Evolutionary conservation across 2,329 filamentous ascomycete species (phyloP), one percentile per base, ranked within the genome.

Genomic region (Pleomassaria siparia): DNA sequence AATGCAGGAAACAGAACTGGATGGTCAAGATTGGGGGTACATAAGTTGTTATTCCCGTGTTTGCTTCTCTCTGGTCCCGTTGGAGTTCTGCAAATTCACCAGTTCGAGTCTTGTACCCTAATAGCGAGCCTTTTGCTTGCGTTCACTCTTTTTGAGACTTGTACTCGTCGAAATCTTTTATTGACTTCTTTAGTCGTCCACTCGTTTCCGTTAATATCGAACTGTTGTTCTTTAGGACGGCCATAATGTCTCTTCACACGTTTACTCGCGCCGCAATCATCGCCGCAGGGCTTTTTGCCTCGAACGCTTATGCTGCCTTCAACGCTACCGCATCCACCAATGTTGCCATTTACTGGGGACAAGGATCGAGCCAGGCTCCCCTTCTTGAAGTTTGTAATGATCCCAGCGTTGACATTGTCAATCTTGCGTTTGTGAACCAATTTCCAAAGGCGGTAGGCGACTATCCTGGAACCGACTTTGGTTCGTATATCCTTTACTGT

Each of bases 271-370:
- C 71, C 47, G 59, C 67, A 54, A 60, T 71, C 39, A 54, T 66
- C 30, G 63, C 70, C 45, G 70, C 71, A 43, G 61, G 63, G 26
- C 49, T 71, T 46, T 50, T 67, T 42, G 58, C 64, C 37, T 59
- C 71, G 15, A 13, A 5, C 13, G 60, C 62, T 39, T 69, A 67
- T 30, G 70, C 72, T 47, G 67, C 69, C 33, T 74, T 78, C 52
- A 62, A 76, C 63, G 59, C 67, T 18, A 52, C 62, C 35, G 64
- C 72, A 9, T 75, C 72, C 44, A 71, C 67, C 30, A 81, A 81
- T 55, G 68, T 81, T 40, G 78, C 72, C 20, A 70, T 80, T 33
- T 82, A 82, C 66, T 82, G 75, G 71, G 80, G 81, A 39, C 79
- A 83, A 72, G 80, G 80, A 50, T 48, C 62, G 11, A 46, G 70